phyloP scores from a whole-genome alignment of 164 flowering plant genomes.

The Vitis rotundifolia region DNA sequence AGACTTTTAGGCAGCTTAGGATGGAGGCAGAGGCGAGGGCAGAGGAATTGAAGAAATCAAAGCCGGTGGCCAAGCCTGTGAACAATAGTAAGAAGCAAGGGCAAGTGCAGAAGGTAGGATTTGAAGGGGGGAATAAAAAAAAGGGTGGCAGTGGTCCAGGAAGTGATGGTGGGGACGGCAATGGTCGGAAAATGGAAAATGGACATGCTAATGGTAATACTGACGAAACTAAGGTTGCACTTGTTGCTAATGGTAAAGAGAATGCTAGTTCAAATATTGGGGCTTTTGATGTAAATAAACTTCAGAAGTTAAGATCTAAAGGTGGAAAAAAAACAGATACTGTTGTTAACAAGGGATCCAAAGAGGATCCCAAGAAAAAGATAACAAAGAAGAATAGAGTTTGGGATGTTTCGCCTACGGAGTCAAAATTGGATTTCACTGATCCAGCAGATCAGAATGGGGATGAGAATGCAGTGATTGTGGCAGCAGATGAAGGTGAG shows the following conservation, averaged over 20 bases:
- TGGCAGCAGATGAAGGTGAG: constrained; percentile 65
- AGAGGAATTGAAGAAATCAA: constrained; percentile 77
- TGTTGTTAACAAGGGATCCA: constrained; percentile 54
- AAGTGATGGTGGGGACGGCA: constrained; percentile 61
- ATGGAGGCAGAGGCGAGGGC: constrained; percentile 88
- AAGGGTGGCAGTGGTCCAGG: constrained; percentile 38
- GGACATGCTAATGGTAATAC: constrained; percentile 50
- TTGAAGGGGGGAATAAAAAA: constrained; percentile 48
- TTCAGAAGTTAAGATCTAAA: constrained; percentile 63
- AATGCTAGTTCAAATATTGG: constrained; percentile 52
- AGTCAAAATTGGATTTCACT: constrained; percentile 80
- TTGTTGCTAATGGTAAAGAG: constrained; percentile 51
- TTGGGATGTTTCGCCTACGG: constrained; percentile 81
- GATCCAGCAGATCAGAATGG: constrained; percentile 71
- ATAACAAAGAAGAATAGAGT: constrained; percentile 79
- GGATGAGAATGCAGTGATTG: constrained; percentile 47
- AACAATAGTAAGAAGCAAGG: constrained; percentile 56
- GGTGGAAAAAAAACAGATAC: constrained; percentile 70
- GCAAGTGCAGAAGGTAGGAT: constrained; percentile 36
- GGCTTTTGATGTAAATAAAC: constrained; percentile 93
- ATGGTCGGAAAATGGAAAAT: constrained; percentile 48
- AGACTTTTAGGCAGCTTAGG: constrained; percentile 74
- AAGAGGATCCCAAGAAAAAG: constrained; percentile 74
- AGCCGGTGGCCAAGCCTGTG: constrained; percentile 51
- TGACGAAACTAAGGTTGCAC: constrained; percentile 25